These are phyloP conservation scores for Neofusicoccum cordaticola DNA, from an alignment of 2,329 filamentous ascomycete genomes.

Conservation along the genomic window DNA sequence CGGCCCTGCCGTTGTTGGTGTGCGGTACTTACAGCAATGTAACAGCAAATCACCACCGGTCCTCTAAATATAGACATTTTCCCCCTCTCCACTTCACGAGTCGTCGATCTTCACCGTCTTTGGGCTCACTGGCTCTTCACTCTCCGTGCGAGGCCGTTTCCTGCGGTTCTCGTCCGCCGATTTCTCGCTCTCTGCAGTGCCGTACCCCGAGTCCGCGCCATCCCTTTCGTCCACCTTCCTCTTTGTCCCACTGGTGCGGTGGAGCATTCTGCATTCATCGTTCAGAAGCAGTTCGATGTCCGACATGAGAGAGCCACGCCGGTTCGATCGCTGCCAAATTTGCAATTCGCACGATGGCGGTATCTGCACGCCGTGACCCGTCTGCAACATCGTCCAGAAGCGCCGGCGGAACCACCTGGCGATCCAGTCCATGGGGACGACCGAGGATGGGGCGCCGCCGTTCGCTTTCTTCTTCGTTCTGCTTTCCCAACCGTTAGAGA, in stretches of 20 bases:
- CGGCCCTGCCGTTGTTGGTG: constrained; percentile 5
- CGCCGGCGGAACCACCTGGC: constrained; percentile 35
- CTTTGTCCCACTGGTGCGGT: background rate
- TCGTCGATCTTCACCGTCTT: constrained; percentile 3
- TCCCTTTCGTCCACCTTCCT: background rate
- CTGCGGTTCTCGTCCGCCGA: background rate
- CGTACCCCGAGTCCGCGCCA: background rate
- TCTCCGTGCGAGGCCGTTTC: background rate
- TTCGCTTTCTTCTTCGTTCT: constrained; percentile 16
- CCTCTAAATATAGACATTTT: constrained; percentile 10
- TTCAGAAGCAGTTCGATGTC: background rate
- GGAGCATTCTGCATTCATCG: background rate
- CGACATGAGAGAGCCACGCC: background rate
- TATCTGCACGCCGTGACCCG: constrained; percentile 23
- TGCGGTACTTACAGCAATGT: constrained; percentile 8
- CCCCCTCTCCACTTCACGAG: background rate
- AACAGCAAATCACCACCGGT: constrained; percentile 6
- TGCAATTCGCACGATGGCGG: constrained; percentile 14
- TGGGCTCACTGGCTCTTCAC: background rate
- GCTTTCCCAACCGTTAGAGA: constrained; percentile 31
- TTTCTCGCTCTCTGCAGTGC: background rate
- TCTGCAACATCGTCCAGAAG: constrained; percentile 29
- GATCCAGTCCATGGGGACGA: constrained; percentile 33
- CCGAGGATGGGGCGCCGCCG: constrained; percentile 30
- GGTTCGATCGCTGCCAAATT: constrained; percentile 1